Conservation (phyloP, 2,329 filamentous ascomycete species). For the Verticillium zaregamsianum region DNA sequence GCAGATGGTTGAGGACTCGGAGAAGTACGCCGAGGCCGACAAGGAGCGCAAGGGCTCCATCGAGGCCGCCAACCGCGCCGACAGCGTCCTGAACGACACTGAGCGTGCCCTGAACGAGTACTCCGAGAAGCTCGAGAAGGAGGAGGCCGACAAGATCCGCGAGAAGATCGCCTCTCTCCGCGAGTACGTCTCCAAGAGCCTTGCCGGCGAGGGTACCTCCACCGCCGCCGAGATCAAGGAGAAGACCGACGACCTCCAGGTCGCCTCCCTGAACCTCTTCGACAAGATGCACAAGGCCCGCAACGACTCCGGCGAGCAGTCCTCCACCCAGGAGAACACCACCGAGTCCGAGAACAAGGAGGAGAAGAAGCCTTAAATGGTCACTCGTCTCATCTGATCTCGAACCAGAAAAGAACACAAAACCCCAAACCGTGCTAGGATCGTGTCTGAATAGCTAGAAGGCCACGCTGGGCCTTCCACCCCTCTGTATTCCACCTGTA, state of each 20-base stretch:
- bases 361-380: conserved; percentile 61
- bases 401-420: conserved; percentile 2
- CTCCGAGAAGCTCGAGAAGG: conserved; percentile 93
- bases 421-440: conserved; percentile 3
- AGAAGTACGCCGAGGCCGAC: conserved; percentile 91
- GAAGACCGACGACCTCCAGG: conserved; percentile 98
- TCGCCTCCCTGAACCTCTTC: conserved; percentile 91
- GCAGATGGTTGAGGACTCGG: conserved; percentile 95
- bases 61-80: conserved; percentile 94
- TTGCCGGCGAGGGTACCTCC: conserved; percentile 81
- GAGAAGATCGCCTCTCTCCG: conserved; percentile 88
- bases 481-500: conserved; percentile 42
- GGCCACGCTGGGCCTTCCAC: conserved; percentile 25
- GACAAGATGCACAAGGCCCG: conserved; percentile 99
- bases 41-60: conserved; percentile 96
- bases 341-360: conserved; percentile 72
- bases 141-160: conserved; percentile 85
- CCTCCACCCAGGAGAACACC: conserved; percentile 31
- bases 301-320: conserved; percentile 56
- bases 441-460: conserved; percentile 27
- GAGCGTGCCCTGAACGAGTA: conserved; percentile 98
- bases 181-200: conserved; percentile 90
- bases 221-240: conserved; percentile 94
- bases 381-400: conserved; percentile 19
- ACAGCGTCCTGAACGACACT: conserved; percentile 94